Evolutionary conservation across 768 basidiomycete genomes (phyloP), one percentile per base, ranked within the genome.

Genomic region (Mycena haematopus): DNA sequence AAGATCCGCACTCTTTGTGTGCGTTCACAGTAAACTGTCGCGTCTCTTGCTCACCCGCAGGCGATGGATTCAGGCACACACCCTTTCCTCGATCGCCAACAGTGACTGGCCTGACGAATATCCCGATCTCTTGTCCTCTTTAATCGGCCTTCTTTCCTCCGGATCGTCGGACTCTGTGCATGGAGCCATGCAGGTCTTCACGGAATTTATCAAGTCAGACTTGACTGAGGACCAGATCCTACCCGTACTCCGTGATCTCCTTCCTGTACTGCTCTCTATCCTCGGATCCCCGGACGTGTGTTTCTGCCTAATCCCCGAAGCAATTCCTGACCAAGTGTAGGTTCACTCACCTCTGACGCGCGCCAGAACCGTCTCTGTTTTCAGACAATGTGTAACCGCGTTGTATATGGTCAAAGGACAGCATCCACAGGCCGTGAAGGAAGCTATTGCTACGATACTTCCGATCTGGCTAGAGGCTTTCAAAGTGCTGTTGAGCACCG

Each of bases 21-120:
- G 69, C 65, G 92, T 79, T 17, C 24, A n/a, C 15, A 36, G 21
- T 51, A 52, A 38, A 44, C 33, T 9, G n/a, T 56, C 33, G n/a
- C 25, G 25, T 36, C 35, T 21, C 22, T 15, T 4, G 25, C 36
- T 62, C 25, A 67, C 61, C 13, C 25, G 24, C 22, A 10, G 35
- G 14, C 27, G 10, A 33, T 33, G 29, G 49, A 35, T 35, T n/a
- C 70, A 96, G 93, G 96, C 96, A 4, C 91, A 90, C 68, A 89
- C 90, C 4, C 76, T 99, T 24, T 96, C 96, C 14, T 86, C 86
- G 1, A 90, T 98, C 62, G 95, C 96, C 29, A 89, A 89, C 66
- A 90, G 87, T 67, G 95, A 98, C 78, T 98, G 95, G 93, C 96
- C 96, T 10, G 95, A 97, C 76, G 93, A 96, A 81, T 99, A 93